Conservation (phyloP, 306 rosid species). For the Lagenaria siceraria region DNA sequence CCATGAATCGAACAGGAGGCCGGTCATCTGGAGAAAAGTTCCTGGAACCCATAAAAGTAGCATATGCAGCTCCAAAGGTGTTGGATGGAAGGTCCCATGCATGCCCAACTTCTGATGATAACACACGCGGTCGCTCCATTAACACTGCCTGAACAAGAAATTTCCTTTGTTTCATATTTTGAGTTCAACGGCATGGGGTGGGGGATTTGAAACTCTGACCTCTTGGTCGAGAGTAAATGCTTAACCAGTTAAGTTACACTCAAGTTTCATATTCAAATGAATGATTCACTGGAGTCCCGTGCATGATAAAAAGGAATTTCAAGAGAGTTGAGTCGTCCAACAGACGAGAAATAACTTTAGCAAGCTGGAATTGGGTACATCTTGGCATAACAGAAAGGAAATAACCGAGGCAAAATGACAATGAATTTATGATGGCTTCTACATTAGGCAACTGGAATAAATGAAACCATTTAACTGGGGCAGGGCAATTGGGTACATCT, state of each 20-base stretch:
- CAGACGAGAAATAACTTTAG: not conserved
- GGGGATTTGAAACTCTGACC: no score
- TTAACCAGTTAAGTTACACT: not conserved
- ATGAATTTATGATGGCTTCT: not conserved
- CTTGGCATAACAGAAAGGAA: not conserved
- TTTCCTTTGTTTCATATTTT: not conserved
- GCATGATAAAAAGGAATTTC: not conserved
- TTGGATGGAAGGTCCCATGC: slow-evolving; percentile 73
- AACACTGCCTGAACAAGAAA: slow-evolving; percentile 39
- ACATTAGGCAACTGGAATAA: not conserved
- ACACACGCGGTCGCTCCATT: slow-evolving; percentile 59
- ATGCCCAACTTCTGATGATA: slow-evolving; percentile 62
- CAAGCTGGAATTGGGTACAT: not conserved
- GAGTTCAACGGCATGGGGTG: not conserved
- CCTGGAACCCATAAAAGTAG: slow-evolving; percentile 91
- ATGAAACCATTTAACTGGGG: not conserved
- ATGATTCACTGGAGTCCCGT: not conserved
- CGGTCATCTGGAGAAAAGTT: slow-evolving; percentile 92
- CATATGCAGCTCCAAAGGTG: slow-evolving; percentile 88
- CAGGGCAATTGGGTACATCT: no score
- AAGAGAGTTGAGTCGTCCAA: not conserved
- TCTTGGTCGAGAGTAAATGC: not conserved
- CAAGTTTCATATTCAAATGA: not conserved
- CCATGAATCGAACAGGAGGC: slow-evolving; percentile 90
- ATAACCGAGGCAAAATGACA: not conserved